Evolutionary conservation across 352 stramenopile genomes (phyloP), one percentile per base, ranked within the genome.

Genomic region (Aphanomyces euteiches): DNA sequence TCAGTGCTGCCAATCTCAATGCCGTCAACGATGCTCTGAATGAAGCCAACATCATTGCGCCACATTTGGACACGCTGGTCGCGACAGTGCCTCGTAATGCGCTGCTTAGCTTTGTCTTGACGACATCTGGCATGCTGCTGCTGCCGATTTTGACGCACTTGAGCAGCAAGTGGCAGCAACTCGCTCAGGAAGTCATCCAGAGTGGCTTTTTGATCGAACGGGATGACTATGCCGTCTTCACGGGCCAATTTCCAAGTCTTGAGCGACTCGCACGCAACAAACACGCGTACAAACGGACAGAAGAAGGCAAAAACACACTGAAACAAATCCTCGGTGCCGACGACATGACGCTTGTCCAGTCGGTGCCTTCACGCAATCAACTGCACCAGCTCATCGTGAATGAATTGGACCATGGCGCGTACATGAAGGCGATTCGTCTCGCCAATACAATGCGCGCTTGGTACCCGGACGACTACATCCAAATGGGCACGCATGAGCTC

Each of bases 401-500:
- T n/a, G 57, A 66, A 38, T 28, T 39, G 15, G 57, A 66, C 6
- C 19, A 50, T 7, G 57, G 57, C 38, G 57, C 13, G 5, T 47
- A 28, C 15, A 66, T 66, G 57, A 66, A 66, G 39, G 57, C 57
- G 37, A 15, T 66, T 15, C 57, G 57, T 13, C 37, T 66, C 7
- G 57, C 57, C 4, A 66, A 50, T 21, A 66, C 57, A 6, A 66
- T 66, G 57, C 37, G 40, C 6, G 40, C 57, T 7, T 66, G 57
- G 57, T 66, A 66, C 17, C 57, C 57, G 3, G 57, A 66, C 57
- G 57, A 66, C n/a, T 66, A 66, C 39, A 28, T 47, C 57, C 37
- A 50, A 19, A 28, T 66, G 7, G 57, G 57, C 57, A 66, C 57
- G 15, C 37, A 66, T 12, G 39, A 28, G 7, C 12, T 66, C 17